These are phyloP conservation scores for Hortiboletus rubellus DNA, from an alignment of 1,284 basidiomycete genomes.

Conservation along the genomic window DNA sequence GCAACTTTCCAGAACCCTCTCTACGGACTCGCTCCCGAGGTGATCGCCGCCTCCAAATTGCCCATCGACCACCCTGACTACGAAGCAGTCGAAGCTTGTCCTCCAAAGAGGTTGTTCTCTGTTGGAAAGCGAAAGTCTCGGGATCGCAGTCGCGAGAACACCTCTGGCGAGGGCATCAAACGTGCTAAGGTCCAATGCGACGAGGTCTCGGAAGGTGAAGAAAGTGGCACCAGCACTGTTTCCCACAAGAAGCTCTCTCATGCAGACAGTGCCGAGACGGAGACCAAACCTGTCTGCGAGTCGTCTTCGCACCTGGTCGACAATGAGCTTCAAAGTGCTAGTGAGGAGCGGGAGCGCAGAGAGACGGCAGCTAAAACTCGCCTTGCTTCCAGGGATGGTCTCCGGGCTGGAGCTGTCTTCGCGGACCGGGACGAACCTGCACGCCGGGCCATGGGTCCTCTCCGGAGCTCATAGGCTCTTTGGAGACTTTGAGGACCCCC, in stretches of 20 bases:
- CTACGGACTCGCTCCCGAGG: conserved; percentile 26
- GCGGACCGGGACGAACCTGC: conserved; percentile 32
- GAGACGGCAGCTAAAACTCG: conserved; percentile 25
- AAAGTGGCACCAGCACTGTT: background rate
- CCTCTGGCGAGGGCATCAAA: conserved; percentile 11
- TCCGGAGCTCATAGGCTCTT: conserved; percentile 20
- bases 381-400: conserved; percentile 28
- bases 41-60: conserved; percentile 30
- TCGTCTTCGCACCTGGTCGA: background rate
- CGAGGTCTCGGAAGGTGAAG: conserved; percentile 18
- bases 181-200: conserved; percentile 5
- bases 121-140: conserved; percentile 24
- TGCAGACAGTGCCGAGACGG: conserved; percentile 6
- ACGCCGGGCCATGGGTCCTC: conserved; percentile 31
- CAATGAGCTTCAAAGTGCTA: conserved; percentile 11
- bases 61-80: conserved; percentile 35
- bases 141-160: conserved; percentile 24
- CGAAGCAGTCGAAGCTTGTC: conserved; percentile 31
- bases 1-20: conserved; percentile 37
- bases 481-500: background rate
- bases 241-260: background rate
- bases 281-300: conserved; percentile 3
- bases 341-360: conserved; percentile 29
- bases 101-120: conserved; percentile 29
- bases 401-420: conserved; percentile 32